These are phyloP conservation scores for Suillus tomentosus DNA, from an alignment of 768 basidiomycete species.

Conservation along the genomic window DNA sequence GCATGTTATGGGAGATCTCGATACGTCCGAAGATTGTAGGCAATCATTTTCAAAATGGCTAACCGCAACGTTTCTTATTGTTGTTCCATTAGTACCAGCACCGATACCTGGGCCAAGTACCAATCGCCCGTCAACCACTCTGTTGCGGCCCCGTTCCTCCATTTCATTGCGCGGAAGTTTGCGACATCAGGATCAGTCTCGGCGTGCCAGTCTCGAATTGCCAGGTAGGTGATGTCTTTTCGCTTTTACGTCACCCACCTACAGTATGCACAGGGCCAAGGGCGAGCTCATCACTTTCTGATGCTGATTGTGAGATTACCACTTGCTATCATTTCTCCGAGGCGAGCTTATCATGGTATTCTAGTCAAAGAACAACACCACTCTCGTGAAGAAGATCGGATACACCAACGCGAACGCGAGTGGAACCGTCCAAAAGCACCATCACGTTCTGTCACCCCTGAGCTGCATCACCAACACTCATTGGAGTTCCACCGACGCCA, in stretches of 20 bases:
- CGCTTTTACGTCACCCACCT: slow-evolving; percentile 9
- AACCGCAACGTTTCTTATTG: not conserved
- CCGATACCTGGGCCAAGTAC: slow-evolving; percentile 17
- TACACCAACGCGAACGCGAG: slow-evolving; percentile 47
- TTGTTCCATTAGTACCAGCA: slow-evolving; percentile 12
- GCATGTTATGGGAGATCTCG: slow-evolving; percentile 55
- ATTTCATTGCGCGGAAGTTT: slow-evolving; percentile 16
- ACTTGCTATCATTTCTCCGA: slow-evolving; percentile 8
- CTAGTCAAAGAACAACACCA: slow-evolving; percentile 33
- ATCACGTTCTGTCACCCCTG: slow-evolving; percentile 28
- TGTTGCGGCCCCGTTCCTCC: slow-evolving; percentile 18
- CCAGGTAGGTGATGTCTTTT: slow-evolving; percentile 19
- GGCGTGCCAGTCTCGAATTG: slow-evolving; percentile 18
- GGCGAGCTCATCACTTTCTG: slow-evolving; percentile 29
- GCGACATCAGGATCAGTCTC: slow-evolving; percentile 12
- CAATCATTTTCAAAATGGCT: slow-evolving; percentile 1
- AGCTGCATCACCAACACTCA: slow-evolving; percentile 28
- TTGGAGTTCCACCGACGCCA: slow-evolving; percentile 28
- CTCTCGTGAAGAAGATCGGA: slow-evolving; percentile 32
- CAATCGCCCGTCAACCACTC: slow-evolving; percentile 11
- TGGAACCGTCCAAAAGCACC: slow-evolving; percentile 44
- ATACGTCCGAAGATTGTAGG: slow-evolving; percentile 51
- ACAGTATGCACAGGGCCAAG: slow-evolving; percentile 28
- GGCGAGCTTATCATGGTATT: slow-evolving; percentile 11
- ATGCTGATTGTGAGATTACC: slow-evolving; percentile 27